Evolutionary conservation across 805 yeast genomes (phyloP), one percentile per base, ranked within the genome.

Genomic region (Candida koratica): DNA sequence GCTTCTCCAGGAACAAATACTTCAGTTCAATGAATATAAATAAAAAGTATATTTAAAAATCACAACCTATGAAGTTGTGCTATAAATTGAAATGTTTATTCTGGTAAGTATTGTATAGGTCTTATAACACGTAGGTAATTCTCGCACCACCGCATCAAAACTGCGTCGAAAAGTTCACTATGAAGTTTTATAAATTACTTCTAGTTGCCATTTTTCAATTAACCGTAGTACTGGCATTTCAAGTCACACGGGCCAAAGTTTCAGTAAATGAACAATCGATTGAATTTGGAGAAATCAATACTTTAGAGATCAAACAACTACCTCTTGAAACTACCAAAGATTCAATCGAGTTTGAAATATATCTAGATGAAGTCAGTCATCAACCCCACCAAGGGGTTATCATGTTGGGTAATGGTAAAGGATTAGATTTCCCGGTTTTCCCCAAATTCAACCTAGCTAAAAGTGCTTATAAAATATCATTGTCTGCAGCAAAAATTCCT

Each of bases 331-430:
- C 56, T 4, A 51, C 59, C 17, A 58, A 54, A 38, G 70, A 64
- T 38, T 48, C 42, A 28, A 39, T 67, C 16, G 58, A 56, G 11
- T 34, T 67, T 26, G 45, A 47, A 25, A 49, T 65, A 30, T 42
- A 46, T 13, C 39, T 63, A 26, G 43, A 44, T 6, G 58, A 49
- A 12, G 41, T 46, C 8, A 26, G 42, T 2, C 34, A 34, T 4
- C 53, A 46, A 29, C 71, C 73, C 2, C 65, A 61, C 35, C 71
- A 67, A 40, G 36, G 59, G 19, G 46, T 63, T 22, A 37, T 63
- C 16, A 44, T 58, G 6, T 45, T 67, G 17, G 56, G 62, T 4
- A 36, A 53, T 17, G 51, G 55, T 17, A 32, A 52, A 13, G 60
- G 64, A 7, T 52, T 67, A 39, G 66, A 57, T 25, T 42, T 51